phyloP scores from a whole-genome alignment of 2,329 filamentous ascomycete genomes.

The Helminthosporium solani region DNA sequence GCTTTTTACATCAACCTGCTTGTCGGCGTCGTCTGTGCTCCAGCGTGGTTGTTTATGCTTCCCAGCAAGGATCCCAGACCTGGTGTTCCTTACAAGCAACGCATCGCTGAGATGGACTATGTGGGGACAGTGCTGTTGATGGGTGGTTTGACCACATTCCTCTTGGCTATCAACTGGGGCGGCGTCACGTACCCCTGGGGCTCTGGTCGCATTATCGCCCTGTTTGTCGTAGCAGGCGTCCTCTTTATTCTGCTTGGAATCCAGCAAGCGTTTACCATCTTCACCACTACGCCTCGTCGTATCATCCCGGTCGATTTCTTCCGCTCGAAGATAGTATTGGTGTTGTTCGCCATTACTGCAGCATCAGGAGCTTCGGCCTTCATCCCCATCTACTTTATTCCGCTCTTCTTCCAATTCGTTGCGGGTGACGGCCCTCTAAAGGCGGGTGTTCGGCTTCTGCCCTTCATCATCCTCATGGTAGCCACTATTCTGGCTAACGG shows the following conservation, averaged over 20 bases:
- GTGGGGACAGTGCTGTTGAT: constrained; percentile 48
- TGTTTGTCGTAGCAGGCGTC: constrained; percentile 50
- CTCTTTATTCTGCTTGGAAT: constrained; percentile 46
- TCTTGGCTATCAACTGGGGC: constrained; percentile 55
- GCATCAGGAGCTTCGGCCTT: constrained; percentile 18
- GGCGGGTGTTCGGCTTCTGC: constrained; percentile 23
- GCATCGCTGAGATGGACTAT: constrained; percentile 7
- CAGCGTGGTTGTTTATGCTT: constrained; percentile 19
- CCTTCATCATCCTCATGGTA: constrained; percentile 18
- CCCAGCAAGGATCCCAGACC: constrained; percentile 7
- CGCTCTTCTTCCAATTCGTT: constrained; percentile 27
- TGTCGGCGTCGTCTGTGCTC: constrained; percentile 47
- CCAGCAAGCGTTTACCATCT: too few species aligned
- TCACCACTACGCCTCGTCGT: too few species aligned
- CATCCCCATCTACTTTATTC: constrained; percentile 11
- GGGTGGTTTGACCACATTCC: constrained; percentile 43
- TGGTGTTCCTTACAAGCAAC: background rate
- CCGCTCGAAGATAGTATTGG: background rate
- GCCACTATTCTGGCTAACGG: constrained; percentile 17
- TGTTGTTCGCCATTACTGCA: constrained; percentile 19
- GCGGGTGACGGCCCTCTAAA: constrained; percentile 12
- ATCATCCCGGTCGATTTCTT: constrained; percentile 52
- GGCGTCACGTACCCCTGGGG: constrained; percentile 53
- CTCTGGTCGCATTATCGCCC: constrained; percentile 45
- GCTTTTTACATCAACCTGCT: constrained; percentile 62